Conservation (phyloP, 2,329 filamentous ascomycete species). For the Pestalotiopsis sp. region DNA sequence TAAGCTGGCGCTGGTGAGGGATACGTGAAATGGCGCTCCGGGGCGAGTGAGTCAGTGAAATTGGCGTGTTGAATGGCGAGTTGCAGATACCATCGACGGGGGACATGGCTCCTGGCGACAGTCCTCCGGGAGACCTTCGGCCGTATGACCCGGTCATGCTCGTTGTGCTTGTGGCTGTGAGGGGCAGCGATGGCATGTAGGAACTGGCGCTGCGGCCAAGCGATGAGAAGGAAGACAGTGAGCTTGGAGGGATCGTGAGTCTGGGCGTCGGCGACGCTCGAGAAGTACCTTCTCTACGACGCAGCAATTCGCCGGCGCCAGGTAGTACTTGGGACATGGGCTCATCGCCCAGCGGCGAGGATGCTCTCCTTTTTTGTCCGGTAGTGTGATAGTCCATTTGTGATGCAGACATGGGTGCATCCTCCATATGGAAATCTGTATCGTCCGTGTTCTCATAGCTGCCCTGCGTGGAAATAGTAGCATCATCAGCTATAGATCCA, state of each 20-base stretch:
- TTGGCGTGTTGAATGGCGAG: slow-evolving; percentile 53
- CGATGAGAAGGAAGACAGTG: slow-evolving; percentile 47
- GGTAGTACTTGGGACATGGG: slow-evolving; percentile 40
- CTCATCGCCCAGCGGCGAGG: slow-evolving; percentile 56
- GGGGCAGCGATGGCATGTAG: slow-evolving; percentile 48
- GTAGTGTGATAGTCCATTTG: slow-evolving; percentile 46
- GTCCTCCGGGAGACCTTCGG: slow-evolving; percentile 50
- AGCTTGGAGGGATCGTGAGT: slow-evolving; percentile 49
- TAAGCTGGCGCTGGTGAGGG: slow-evolving; percentile 50
- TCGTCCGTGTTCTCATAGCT: slow-evolving; percentile 54
- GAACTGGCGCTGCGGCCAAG: slow-evolving; percentile 49
- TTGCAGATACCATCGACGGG: slow-evolving; percentile 41
- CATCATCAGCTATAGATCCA: slow-evolving; percentile 46
- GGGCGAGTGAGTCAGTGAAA: slow-evolving; percentile 53
- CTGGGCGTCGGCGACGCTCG: slow-evolving; percentile 58
- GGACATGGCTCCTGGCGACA: slow-evolving; percentile 49
- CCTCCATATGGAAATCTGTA: slow-evolving; percentile 47
- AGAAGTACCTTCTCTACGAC: slow-evolving; percentile 50
- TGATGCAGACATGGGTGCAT: slow-evolving; percentile 43
- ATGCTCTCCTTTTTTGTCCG: slow-evolving; percentile 59
- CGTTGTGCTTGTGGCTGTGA: slow-evolving; percentile 46
- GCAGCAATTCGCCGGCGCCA: slow-evolving; percentile 45
- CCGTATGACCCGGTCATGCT: slow-evolving; percentile 47
- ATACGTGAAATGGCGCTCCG: slow-evolving; percentile 46
- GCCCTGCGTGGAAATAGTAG: slow-evolving; percentile 45